Base-by-base conservation (phyloP, 176 grass and related monocot genomes). In the Oryza glumipatula region DNA sequence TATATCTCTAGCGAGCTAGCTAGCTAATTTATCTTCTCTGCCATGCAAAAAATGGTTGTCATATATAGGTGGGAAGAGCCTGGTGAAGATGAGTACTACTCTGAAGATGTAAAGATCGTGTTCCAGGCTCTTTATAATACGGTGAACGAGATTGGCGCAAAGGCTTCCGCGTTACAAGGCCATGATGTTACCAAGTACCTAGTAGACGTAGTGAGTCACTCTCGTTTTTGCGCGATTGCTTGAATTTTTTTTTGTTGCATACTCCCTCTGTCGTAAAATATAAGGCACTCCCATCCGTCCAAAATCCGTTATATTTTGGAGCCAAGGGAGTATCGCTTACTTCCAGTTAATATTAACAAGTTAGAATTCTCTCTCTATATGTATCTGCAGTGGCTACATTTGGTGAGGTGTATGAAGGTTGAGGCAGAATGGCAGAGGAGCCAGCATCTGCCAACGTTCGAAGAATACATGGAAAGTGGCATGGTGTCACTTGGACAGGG, bases 81-180 rank as follows among this genome's bases (percentile, higher is more conserved):
- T 58, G 32, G 76, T 41, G 11, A 82, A 64, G 74, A 82, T 47
- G 78, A 88, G 5, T 91, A 81, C 45, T 93, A 54, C 80, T 92
- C 90, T 5, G 86, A 97, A 41, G 81, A 94, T 38, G 90, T 97
- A 16, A 72, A 93, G 61, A 88, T 97, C 16, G 79, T 94, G 23
- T 94, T 91, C 83, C 76, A 68, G 46, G 86, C 92, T 76, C 49
- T 94, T 23, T 87, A 80, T 33, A 71, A 52, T 22, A 86, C 92
- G 24, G 84, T 89, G 3, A 93, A 91, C 73, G 86, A 94, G 36
- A 66, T 94, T 38, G 88, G 90, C 81, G 81, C 67, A 43, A 89
- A 78, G 84, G 92, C 90, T 52, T 91, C 89, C 45, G 46, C 41
- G 44, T 49, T 88, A 4, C 95, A 97, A 86, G 78, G 81, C n/a